phyloP scores from a whole-genome alignment of 345 rosid genomes.

The Citrus unshiu region DNA sequence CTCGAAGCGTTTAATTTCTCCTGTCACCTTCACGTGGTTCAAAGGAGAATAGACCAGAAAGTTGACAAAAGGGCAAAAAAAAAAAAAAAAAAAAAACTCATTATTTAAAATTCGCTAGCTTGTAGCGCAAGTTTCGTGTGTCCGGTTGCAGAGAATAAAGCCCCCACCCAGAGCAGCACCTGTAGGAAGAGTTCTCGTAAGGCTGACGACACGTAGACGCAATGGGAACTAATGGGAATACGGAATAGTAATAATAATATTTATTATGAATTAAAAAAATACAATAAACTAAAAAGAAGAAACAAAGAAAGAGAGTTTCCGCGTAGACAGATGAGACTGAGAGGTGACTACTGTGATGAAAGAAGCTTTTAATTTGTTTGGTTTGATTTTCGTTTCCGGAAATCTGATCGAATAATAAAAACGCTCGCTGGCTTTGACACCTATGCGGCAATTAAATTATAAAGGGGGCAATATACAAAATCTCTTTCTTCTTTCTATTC shows the following conservation, averaged over 20 bases:
- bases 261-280: not conserved
- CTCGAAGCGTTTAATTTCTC: not conserved
- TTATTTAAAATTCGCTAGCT: constrained; percentile 2
- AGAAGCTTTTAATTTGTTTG: not conserved
- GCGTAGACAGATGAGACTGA: constrained; percentile 83
- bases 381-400: constrained; percentile 21
- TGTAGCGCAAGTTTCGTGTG: constrained; percentile 27
- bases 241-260: not conserved
- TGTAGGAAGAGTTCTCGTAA: constrained; percentile 28
- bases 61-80: constrained; percentile 15
- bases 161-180: constrained; percentile 22
- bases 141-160: constrained; percentile 33
- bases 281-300: not conserved
- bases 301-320: constrained; percentile 41
- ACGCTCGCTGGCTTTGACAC: constrained; percentile 27
- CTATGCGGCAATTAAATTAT: not conserved
- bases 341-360: constrained; percentile 27
- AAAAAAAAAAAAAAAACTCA: not conserved
- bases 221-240: constrained; percentile 35
- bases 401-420: constrained; percentile 34
- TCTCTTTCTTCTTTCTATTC: constrained; percentile 29
- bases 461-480: not conserved
- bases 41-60: constrained; percentile 19
- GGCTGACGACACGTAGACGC: constrained; percentile 63
- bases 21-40: constrained; percentile 9